Evolutionary conservation across 1,139 yeast genomes (phyloP), one percentile per base, ranked within the genome.

Genomic region (Petasospora fabianii): DNA sequence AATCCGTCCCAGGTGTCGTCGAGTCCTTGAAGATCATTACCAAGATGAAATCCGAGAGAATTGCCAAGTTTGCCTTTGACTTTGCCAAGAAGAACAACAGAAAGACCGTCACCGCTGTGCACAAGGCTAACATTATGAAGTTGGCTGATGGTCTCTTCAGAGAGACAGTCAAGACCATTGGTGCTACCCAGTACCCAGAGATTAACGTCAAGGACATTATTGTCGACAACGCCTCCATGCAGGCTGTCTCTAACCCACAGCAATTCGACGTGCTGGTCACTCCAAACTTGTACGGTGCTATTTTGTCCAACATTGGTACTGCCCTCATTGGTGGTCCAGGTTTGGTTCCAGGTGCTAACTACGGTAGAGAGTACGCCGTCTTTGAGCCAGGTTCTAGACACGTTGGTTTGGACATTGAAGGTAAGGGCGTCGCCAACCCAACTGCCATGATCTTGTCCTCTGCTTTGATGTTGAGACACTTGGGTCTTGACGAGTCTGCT

Each of bases 301-400:
- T 92, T 62, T 73, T 92, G 62, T 88, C 97, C 54, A 92, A 92
- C 78, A 88, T 92, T 61, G 97, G 97, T 72, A 96, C 98, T 53
- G 98, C 96, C 51, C 77, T 92, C 58, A 84, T 92, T 53, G 98
- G 98, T 68, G 97, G 97, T 58, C 97, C 97, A 62, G 97, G 97
- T 69, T 75, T 92, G 59, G 96, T 92, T 43, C 97, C 98, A 59
- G 97, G 97, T 69, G 97, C 95, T 59, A 86, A 88, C 76, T 88
- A 86, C 58, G 97, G 98, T 69, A 84, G 96, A 67, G 97, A 92
- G 62, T 83, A 84, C 66, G 97, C 98, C 45, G 94, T 92, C 51
- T 92, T 92, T 67, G 98, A 92, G 75, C 98, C 98, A 58, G 98
- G 97, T 68, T 90, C 97, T 73, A 85, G 97, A 77, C 98, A 92